Base-by-base conservation (phyloP, 176 grass and related monocot genomes). In the Canna indica region DNA sequence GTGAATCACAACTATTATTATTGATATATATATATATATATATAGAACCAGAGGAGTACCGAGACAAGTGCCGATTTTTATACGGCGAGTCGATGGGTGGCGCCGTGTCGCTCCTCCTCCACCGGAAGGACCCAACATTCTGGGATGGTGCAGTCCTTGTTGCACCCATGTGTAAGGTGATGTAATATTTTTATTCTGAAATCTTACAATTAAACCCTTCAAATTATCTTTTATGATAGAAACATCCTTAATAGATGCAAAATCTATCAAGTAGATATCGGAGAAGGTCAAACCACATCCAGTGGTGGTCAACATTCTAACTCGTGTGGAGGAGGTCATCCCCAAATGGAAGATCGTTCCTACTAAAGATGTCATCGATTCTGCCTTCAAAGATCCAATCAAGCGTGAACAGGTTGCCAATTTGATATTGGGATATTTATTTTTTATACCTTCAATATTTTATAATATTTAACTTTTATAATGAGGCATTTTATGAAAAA, bases 51-150 rank as follows among this genome's bases (percentile, higher is more conserved):
- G 80, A 82, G 57, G 89, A 87, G 36, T 74, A 85, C 76, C 71
- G 84, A 29, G 83, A 76, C 16, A 97, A 87, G 45, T 90, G 89
- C 4, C 77, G 88, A 73, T 97, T 97, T 73, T 67, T 97, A 26
- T 97, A 97, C 0, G 86, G 94, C 1, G 94, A 97, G 80, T 97
- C 94, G 1, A 99, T 99, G 94, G 94, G 94, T 1, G 89, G 89
- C 16, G 94, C 89, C 0, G 84, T 93, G 1, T 45, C 89, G 1
- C 82, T 99, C 0, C 71, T 93, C 33, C 75, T 99, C 33, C 94
- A 93, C n/a, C 74, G 80, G 68, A 90, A 75, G 73, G 89, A 99
- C 61, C 86, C 89, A 0, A 74, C 68, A 39, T 99, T 90, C 65
- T 99, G 89, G 94, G 94, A 99, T 4, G 94, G 89, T 8, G 86